Evolutionary conservation across 352 stramenopile species (phyloP).

Genomic region (Phytophthora brassicae): DNA sequence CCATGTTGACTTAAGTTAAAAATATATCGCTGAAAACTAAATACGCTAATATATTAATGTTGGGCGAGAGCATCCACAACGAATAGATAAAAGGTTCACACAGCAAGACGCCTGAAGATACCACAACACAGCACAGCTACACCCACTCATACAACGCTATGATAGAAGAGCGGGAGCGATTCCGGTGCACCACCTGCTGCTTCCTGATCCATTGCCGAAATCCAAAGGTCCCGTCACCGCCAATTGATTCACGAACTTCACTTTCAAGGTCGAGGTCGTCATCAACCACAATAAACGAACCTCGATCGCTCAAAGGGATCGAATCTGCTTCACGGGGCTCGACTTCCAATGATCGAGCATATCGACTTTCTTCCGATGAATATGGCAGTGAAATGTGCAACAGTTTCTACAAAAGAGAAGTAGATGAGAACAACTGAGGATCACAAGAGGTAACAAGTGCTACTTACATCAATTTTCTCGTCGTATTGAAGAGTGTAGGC

Average conservation of each 20-base stretch:
- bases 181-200: slow-evolving; percentile 79
- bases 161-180: slow-evolving; percentile 65
- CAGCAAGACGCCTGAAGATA: background rate
- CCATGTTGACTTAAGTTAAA: slow-evolving; percentile 44
- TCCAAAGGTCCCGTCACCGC: slow-evolving; percentile 70
- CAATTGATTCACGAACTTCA: slow-evolving; percentile 79
- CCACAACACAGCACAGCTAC: slow-evolving; percentile 25
- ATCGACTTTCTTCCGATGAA: slow-evolving; percentile 75
- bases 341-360: slow-evolving; percentile 68
- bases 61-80: slow-evolving; percentile 17
- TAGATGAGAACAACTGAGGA: background rate
- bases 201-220: slow-evolving; percentile 85
- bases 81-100: slow-evolving; percentile 28
- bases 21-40: slow-evolving; percentile 58
- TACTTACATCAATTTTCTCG: slow-evolving; percentile 62
- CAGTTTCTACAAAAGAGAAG: slow-evolving; percentile 43
- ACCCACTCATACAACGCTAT: slow-evolving; percentile 72
- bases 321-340: slow-evolving; percentile 77
- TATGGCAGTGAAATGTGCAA: slow-evolving; percentile 73
- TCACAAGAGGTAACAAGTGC: background rate
- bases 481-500: slow-evolving; percentile 66
- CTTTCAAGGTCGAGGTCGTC: slow-evolving; percentile 78
- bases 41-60: slow-evolving; percentile 26
- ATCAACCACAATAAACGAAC: slow-evolving; percentile 46
- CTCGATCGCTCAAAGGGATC: slow-evolving; percentile 57